Evolutionary conservation across 2,329 filamentous ascomycete species (phyloP), one percentile per base, ranked within the genome.

Genomic region (Neophaeococcomyces mojaviensis): DNA sequence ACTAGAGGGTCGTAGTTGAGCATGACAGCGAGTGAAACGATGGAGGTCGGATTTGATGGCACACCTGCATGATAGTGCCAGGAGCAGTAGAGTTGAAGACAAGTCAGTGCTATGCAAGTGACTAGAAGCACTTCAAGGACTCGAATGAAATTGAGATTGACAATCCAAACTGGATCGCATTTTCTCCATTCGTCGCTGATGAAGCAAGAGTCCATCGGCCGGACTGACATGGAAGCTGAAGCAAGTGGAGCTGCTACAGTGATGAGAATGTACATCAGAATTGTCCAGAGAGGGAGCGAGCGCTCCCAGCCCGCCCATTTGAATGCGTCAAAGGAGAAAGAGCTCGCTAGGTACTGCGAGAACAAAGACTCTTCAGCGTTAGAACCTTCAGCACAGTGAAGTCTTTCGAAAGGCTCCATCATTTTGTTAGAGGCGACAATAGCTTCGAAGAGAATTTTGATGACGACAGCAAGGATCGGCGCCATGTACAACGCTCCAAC

Each of bases 361-460:
- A 35, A 28, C 18, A 53, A 31, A 15, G 50, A 42, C 12, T 47
- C 30, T 19, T 31, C 33, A 16, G 46, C 26, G 15, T 34, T 44
- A n/a, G 51, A 46, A 13, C 52, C 50, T 24, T 35, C 38, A 30
- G 20, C 13, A 33, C 40, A 41, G 12, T 34, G 19, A 2, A 53
- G 40, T 15, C 41, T 46, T 37, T 51, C 40, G 32, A 51, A 53
- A 4, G 51, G 51, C 30, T 53, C 51, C 40, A 53, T 49, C 47
- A 53, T 46, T 33, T 51, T 49, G 1, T 42, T 24, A 19, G 46
- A 48, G 8, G 51, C 22, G 26, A 45, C 48, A 12, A 51, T 45
- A 18, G 46, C 28, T n/a, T 35, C 31, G 40, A 42, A 53, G 10
- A 46, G 7, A 13, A 19, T 15, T 32, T 46, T 49, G 35, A 49